phyloP scores from a whole-genome alignment of 331 rosid species.

The Malus hybrid region DNA sequence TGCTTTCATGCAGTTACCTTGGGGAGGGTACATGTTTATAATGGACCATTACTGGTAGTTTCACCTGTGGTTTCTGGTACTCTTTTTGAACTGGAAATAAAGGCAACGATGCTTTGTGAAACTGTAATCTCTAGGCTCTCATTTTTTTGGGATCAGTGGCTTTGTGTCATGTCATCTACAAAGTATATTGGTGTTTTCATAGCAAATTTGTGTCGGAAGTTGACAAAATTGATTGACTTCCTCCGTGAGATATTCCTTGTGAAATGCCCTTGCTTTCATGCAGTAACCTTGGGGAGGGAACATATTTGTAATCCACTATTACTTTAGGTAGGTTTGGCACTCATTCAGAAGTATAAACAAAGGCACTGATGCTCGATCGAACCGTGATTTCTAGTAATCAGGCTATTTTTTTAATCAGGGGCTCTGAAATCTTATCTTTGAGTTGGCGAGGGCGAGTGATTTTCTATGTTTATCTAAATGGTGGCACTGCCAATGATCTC shows the following conservation, averaged over 20 bases:
- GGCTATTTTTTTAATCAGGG: too few species aligned
- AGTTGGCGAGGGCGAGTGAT: background rate
- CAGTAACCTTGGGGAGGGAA: background rate
- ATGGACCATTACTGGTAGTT: background rate
- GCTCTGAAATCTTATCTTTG: too few species aligned
- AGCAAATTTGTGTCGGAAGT: slow-evolving; percentile 53
- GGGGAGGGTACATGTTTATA: slow-evolving; percentile 7
- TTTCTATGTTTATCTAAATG: background rate
- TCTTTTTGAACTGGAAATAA: background rate
- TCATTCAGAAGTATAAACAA: too few species aligned
- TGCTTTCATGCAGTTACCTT: slow-evolving; percentile 15
- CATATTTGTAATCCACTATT: background rate
- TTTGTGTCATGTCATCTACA: slow-evolving; percentile 33
- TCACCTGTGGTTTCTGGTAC: background rate
- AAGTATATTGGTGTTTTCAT: slow-evolving; percentile 37
- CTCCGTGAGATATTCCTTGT: background rate
- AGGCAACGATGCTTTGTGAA: background rate
- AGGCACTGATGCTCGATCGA: too few species aligned
- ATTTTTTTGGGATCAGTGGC: too few species aligned
- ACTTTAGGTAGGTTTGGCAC: background rate
- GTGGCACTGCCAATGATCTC: background rate
- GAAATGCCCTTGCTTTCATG: slow-evolving; percentile 11
- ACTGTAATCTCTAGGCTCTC: too few species aligned
- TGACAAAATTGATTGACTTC: slow-evolving; percentile 28
- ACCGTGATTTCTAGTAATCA: too few species aligned